Base-by-base conservation (phyloP, 2,329 filamentous ascomycete genomes). In the Pyrenophora graminea region DNA sequence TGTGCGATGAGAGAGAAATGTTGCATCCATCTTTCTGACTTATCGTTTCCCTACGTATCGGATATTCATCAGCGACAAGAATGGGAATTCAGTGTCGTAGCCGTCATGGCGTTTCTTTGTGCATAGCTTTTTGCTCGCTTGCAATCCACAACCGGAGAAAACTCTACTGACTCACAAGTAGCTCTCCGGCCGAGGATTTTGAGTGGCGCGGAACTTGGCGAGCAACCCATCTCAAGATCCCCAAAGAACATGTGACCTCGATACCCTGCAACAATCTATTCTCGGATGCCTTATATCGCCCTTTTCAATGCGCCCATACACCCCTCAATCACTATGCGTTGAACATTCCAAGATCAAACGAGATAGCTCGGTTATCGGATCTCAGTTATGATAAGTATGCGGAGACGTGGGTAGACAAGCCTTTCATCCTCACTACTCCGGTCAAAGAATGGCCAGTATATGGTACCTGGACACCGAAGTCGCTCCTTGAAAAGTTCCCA, bases 251-350 rank as follows among this genome's bases (percentile, higher is more conserved):
- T 50, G 78, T 82, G 40, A 80, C 84, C 32, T 78, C 74, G 10
- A 77, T 96, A 31, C 82, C 88, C 61, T 96, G 92, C 74, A 81
- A 81, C 44, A 84, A 86, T 63, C 85, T 97, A 44, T 97, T 90
- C 73, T 97, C 93, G 12, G 93, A 99, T 73, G 86, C 89, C 6
- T 80, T 97, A 19, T 90, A 97, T 73, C 85, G 92, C 8, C 93
- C 93, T 0, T 97, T 95, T 71, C 87, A 90, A 61, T 97, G 93
- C 76, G 88, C 90, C 39, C 85, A 96, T 67, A 85, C 91, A 23
- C 74, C 82, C 2, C 76, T 96, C 34, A 71, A 77, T 6, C 82
- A 83, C 2, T 96, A 87, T 70, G 81, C 85, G 7, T 79, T 79
- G 19, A 83, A 82, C 43, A 96, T 97, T 32, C 91, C 92, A 2